These are phyloP conservation scores for Sisymbrium altissimum DNA, from an alignment of 345 rosid species.

Conservation along the genomic window DNA sequence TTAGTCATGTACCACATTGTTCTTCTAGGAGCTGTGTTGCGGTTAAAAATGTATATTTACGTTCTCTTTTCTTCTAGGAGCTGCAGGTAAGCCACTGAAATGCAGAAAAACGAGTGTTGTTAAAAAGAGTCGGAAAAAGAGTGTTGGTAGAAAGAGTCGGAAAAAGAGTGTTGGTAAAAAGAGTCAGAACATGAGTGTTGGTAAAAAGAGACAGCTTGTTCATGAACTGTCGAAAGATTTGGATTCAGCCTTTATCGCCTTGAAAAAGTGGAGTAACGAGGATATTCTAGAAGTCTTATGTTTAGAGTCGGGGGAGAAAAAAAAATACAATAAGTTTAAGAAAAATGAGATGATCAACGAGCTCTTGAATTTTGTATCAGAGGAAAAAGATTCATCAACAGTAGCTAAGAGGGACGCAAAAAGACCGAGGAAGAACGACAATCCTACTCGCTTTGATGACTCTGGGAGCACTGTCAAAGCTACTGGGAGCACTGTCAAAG, in stretches of 20 bases:
- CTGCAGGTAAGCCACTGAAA: conserved; percentile 36
- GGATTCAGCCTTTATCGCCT: conserved; percentile 40
- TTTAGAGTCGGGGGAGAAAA: conserved; percentile 27
- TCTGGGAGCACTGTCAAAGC: not conserved
- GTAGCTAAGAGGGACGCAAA: conserved; percentile 4
- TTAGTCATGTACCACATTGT: not conserved
- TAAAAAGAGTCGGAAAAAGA: not conserved
- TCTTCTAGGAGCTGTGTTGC: not conserved
- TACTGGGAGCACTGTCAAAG: not conserved
- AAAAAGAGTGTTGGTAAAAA: no score
- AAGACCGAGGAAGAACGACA: conserved; percentile 14
- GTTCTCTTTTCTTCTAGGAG: not conserved
- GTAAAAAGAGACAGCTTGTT: conserved; percentile 50
- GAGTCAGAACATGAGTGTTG: conserved; percentile 31
- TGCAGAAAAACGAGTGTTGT: conserved; percentile 17
- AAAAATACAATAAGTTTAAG: conserved; percentile 48
- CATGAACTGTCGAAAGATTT: conserved; percentile 46
- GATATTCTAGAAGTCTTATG: conserved; percentile 58
- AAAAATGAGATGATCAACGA: conserved; percentile 53
- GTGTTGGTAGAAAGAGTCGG: no score
- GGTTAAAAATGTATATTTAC: not conserved
- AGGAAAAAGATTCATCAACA: not conserved
- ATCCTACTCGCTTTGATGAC: not conserved
- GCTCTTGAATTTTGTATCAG: conserved; percentile 43
- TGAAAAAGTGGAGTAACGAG: conserved; percentile 44